Evolutionary conservation across 352 stramenopile genomes (phyloP), one percentile per base, ranked within the genome.

Genomic region (Phytophthora meadii): DNA sequence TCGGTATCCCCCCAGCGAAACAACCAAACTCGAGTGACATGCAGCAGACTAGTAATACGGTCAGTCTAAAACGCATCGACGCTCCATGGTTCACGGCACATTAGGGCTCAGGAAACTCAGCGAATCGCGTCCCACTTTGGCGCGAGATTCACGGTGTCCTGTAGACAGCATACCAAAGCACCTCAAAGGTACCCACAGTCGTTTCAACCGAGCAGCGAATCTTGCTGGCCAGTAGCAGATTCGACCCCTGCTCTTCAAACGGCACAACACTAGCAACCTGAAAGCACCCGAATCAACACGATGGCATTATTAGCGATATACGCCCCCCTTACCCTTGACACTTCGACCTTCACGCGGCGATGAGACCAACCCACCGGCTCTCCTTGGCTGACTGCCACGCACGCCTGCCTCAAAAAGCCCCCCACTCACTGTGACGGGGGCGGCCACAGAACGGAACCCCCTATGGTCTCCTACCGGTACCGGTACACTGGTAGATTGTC

Each of bases 341-440:
- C 4, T 27, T 47, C n/a, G 40, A 15, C 32, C 30, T 14, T 42
- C 30, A 46, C 61, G 46, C 28, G 44, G 53, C 61, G 46, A 64
- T 69, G 61, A 58, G 61, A 46, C 46, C 60, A 42, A 64, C 46
- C 57, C 19, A 65, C 51, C 36, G 42, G 44, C 50, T 62, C 58
- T 66, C 30, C 15, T 22, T n/a, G 32, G 11, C 12, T 48, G 9
- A 25, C 10, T 41, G 47, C 47, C 17, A 54, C 28, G 12, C 25
- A 52, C 45, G 17, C 30, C 58, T 36, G 48, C 28, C 58, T 65
- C 57, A 59, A 12, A 19, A 32, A 19, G 19, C 22, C 22, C 22
- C 22, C 59, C 28, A 53, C 59, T 68, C 61, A 68, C 19, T 63
- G 61, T 63, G 44, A 40, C 61, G 53, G 61, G 57, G 34, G 45